Percentiles rank a stretch among this genome's conserved stretches.
Conservation (phyloP, 1,139 yeast genomes). For the Diutina rugosa region DNA sequence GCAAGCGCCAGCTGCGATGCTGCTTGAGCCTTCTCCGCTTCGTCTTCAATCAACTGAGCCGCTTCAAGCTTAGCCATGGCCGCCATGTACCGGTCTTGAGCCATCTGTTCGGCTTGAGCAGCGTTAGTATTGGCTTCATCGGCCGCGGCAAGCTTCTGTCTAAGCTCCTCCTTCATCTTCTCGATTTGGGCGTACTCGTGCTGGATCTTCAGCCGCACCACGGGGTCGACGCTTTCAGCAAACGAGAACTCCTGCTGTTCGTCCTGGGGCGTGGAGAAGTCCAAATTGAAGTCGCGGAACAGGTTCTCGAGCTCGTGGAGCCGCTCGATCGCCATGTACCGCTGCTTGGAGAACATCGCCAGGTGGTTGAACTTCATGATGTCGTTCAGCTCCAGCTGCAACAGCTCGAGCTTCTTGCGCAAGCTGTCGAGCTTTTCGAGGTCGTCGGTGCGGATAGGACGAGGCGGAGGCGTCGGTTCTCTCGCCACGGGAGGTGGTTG, state of each 20-base stretch:
- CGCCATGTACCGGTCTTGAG: background rate
- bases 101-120: background rate
- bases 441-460: constrained; percentile 29
- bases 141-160: constrained; percentile 5
- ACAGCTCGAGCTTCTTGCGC: constrained; percentile 41
- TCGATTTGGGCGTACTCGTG: constrained; percentile 36
- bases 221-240: constrained; percentile 18
- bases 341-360: constrained; percentile 45
- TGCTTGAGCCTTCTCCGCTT: background rate
- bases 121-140: background rate
- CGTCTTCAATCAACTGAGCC: background rate
- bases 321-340: constrained; percentile 52
- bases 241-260: constrained; percentile 6
- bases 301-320: constrained; percentile 48
- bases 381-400: constrained; percentile 65
- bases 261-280: constrained; percentile 23
- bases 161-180: constrained; percentile 28
- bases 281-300: constrained; percentile 48
- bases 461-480: constrained; percentile 13
- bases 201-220: constrained; percentile 22
- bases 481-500: constrained; percentile 5
- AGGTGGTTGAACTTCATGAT: constrained; percentile 51
- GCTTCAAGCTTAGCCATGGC: background rate
- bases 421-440: constrained; percentile 36
- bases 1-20: constrained; percentile 7